Evolutionary conservation across 139 green algal species (phyloP), one percentile per base, ranked within the genome.

Genomic region (Chlamydomonas sp.): DNA sequence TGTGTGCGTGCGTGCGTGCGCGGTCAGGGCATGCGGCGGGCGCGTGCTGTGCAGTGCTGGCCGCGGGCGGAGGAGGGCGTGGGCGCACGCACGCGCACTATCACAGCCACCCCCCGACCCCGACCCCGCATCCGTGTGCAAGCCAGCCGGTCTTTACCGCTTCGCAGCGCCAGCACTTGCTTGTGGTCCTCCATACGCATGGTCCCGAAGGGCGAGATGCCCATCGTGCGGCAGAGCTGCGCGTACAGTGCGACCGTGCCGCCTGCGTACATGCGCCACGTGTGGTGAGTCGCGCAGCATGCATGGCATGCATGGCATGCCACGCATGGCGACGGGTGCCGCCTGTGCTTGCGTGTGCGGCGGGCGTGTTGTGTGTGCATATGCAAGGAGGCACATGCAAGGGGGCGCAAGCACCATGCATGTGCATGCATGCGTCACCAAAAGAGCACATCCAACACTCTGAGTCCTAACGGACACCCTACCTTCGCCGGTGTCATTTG

Each of bases 221-320:
- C 58, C 24, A 81, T 72, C 43, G 65, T 65, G 38, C 80, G 77
- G 50, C 83, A 84, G 4, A 93, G 75, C 16, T 86, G 62, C 16
- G 81, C 79, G 65, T 88, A 93, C 16, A 93, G 75, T 1, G 87
- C 87, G 81, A 93, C 89, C 20, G 86, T 84, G 33, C 87, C 87
- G n/a, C 86, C 84, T 90, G 76, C 20, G 37, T 20, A 48, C 24
- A 63, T 57, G 58, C 3, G 34, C 22, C 26, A 36, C 13, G n/a
- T 2, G 30, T n/a, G n/a, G n/a, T n/a, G n/a, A 28, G 68, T 39
- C 1, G 2, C 20, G 35, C 3, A 49, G 36, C 24, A 16, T 30
- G n/a, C n/a, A n/a, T n/a, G n/a, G n/a, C n/a, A n/a, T n/a, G n/a
- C n/a, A n/a, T n/a, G n/a, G n/a, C n/a, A n/a, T n/a, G n/a, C n/a